These are phyloP conservation scores for Venustampulla echinocandica DNA, from an alignment of 495 filamentous ascomycete species.

Conservation along the genomic window DNA sequence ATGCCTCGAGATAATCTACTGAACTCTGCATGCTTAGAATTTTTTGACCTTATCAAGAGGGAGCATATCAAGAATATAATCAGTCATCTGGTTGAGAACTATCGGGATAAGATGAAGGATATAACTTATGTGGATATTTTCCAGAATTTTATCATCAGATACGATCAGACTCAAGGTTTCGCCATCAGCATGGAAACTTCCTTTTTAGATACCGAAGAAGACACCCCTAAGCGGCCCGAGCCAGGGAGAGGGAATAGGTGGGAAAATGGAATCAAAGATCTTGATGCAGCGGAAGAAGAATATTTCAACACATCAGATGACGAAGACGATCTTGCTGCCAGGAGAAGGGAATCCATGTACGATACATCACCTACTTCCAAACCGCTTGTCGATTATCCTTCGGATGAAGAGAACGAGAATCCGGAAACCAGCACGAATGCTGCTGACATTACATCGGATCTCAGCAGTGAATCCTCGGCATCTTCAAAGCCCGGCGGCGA, in stretches of 20 bases:
- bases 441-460: conserved; percentile 8
- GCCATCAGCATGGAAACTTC: conserved; percentile 46
- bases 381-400: conserved; percentile 83
- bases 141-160: conserved; percentile 60
- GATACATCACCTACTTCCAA: conserved; percentile 51
- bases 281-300: conserved; percentile 82
- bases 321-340: conserved; percentile 55
- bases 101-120: conserved; percentile 67
- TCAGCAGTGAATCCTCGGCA: background rate
- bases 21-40: conserved; percentile 90
- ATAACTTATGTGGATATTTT: conserved; percentile 89
- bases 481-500: background rate
- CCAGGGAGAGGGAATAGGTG: conserved; percentile 59
- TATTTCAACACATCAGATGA: conserved; percentile 92
- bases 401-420: conserved; percentile 66
- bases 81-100: conserved; percentile 78
- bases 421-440: conserved; percentile 23
- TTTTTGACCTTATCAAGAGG: conserved; percentile 85
- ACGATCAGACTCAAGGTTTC: conserved; percentile 74
- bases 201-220: conserved; percentile 39
- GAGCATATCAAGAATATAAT: conserved; percentile 78
- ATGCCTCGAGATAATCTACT: conserved; percentile 95
- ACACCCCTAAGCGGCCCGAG: conserved; percentile 41
- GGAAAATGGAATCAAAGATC: conserved; percentile 62
- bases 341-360: conserved; percentile 27